Evolutionary conservation across 73 alveolate genomes (phyloP).

Genomic region (Blepharisma japonicum): DNA sequence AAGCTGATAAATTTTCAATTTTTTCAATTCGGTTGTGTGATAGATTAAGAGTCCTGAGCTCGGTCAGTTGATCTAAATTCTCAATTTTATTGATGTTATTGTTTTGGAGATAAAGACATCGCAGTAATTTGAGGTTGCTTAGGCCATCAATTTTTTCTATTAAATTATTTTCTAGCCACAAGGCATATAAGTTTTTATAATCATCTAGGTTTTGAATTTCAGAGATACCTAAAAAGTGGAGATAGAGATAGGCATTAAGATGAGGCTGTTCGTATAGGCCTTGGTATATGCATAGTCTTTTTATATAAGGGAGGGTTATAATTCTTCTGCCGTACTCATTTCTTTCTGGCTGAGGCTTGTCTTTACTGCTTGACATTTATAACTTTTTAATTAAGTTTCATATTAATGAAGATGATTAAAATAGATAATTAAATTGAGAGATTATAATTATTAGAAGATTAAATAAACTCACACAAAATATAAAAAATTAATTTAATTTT

Average conservation of each 20-base stretch:
- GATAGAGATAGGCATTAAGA: conserved; percentile 70
- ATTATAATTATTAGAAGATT: too few relatives aligned
- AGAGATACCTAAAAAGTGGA: conserved; percentile 84
- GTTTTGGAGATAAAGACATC: conserved; percentile 60
- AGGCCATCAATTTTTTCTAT: conserved; percentile 63
- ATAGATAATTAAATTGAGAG: too few relatives aligned
- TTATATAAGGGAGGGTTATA: conserved; percentile 49
- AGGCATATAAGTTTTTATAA: conserved; percentile 64
- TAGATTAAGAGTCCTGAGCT: conserved; percentile 73
- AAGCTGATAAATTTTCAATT: conserved; percentile 58
- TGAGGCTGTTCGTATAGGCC: conserved; percentile 83
- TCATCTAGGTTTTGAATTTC: conserved; percentile 79
- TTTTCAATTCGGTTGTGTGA: conserved; percentile 68
- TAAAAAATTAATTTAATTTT: too few relatives aligned
- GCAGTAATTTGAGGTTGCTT: conserved; percentile 38
- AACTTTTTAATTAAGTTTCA: too few relatives aligned
- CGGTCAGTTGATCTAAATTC: conserved; percentile 55
- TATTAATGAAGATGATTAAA: too few relatives aligned
- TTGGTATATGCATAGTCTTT: conserved; percentile 71
- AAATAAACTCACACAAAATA: too few relatives aligned
- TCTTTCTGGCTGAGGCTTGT: conserved; percentile 29
- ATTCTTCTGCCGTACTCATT: conserved; percentile 50
- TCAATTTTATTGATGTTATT: conserved; percentile 62
- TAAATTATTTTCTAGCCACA: conserved; percentile 84
- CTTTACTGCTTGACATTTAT: too few relatives aligned